Conservation (phyloP, 768 basidiomycete species). For the Naganishia onofrii region DNA sequence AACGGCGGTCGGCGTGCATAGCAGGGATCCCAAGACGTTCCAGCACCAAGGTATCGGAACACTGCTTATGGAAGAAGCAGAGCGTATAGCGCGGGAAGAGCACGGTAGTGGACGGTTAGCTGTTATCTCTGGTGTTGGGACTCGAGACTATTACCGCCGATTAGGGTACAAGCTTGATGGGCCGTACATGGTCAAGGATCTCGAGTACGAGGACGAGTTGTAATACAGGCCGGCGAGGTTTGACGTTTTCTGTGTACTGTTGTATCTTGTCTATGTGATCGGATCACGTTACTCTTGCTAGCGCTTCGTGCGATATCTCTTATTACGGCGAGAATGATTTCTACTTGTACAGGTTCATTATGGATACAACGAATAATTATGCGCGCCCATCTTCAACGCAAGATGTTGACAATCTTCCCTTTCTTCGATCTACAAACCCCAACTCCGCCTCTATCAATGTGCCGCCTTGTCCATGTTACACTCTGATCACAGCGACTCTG, state of each 20-base stretch:
- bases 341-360: conserved; percentile 3
- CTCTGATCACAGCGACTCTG: conserved; percentile 7
- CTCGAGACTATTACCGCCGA: conserved; percentile 92
- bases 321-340: neutral
- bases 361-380: conserved; percentile 9
- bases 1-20: conserved; percentile 95
- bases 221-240: neutral
- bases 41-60: conserved; percentile 98
- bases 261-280: neutral
- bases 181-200: conserved; percentile 90
- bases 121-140: conserved; percentile 98
- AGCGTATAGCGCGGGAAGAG: conserved; percentile 93
- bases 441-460: neutral
- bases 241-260: neutral
- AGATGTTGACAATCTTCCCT: neutral
- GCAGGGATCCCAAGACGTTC: conserved; percentile 95
- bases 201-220: conserved; percentile 36
- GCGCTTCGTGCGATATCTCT: too few relatives aligned
- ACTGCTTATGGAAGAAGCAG: conserved; percentile 97
- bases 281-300: neutral
- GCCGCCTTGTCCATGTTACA: neutral
- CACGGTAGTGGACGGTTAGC: conserved; percentile 92
- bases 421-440: neutral
- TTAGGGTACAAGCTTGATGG: conserved; percentile 92
- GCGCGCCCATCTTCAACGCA: too few relatives aligned